These are phyloP conservation scores for Arthrobotrys iridis DNA, from an alignment of 2,329 filamentous ascomycete genomes.

Conservation along the genomic window DNA sequence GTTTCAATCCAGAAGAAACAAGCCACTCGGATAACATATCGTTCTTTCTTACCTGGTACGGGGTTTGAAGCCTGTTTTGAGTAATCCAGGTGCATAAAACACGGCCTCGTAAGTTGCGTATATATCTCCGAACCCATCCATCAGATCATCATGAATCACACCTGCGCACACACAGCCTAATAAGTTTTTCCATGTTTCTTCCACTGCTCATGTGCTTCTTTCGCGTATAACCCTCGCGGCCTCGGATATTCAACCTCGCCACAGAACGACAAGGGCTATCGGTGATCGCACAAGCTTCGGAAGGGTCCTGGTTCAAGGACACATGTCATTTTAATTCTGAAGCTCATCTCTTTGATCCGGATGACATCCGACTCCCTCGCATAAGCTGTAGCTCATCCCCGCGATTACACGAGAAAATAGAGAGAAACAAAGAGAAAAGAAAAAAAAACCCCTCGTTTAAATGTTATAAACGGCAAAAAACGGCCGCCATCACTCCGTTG, in stretches of 20 bases:
- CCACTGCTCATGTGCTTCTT: neutral
- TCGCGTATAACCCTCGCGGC: neutral
- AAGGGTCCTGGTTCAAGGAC: slow-evolving; percentile 8
- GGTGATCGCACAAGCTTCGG: neutral
- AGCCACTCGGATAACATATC: neutral
- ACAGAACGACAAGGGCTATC: slow-evolving; percentile 2
- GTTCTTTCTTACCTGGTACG: slow-evolving; percentile 9
- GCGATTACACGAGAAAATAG: slow-evolving; percentile 5
- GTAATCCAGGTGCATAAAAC: slow-evolving; percentile 41
- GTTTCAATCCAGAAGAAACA: slow-evolving; percentile 1
- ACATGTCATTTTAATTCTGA: slow-evolving; percentile 37
- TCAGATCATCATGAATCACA: slow-evolving; percentile 17
- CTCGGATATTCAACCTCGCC: slow-evolving; percentile 21
- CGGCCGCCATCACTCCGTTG: slow-evolving; percentile 39
- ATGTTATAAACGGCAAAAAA: slow-evolving; percentile 31
- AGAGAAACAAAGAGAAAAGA: too few relatives aligned
- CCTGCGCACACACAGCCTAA: too few relatives aligned
- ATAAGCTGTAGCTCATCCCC: slow-evolving; percentile 15
- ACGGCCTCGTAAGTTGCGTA: slow-evolving; percentile 16
- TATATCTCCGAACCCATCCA: neutral
- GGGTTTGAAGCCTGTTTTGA: slow-evolving; percentile 23
- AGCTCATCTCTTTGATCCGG: slow-evolving; percentile 17
- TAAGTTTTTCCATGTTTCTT: neutral
- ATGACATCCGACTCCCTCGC: slow-evolving; percentile 25
- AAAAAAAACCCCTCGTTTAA: slow-evolving; percentile 30